phyloP scores from a whole-genome alignment of 2,329 filamentous ascomycete genomes.

The Aspergillus arachidicola region DNA sequence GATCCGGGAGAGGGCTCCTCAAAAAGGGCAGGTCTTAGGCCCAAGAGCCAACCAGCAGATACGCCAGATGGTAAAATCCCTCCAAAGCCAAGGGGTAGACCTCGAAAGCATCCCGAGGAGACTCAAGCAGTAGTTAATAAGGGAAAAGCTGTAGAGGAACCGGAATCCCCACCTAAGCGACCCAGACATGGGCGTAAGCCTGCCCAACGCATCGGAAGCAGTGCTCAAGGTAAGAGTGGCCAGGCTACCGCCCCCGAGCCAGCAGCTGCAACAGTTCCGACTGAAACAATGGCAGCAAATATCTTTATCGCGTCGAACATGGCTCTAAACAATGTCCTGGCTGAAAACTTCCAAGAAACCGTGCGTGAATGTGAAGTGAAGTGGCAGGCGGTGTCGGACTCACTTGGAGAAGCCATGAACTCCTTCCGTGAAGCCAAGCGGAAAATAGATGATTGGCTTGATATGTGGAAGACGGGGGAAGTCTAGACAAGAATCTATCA shows the following conservation, averaged over 20 bases:
- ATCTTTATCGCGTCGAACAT: background rate
- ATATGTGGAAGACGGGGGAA: background rate
- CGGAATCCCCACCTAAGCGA: background rate
- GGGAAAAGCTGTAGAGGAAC: background rate
- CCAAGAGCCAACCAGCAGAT: background rate
- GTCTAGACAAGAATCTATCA: background rate
- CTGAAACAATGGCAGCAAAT: background rate
- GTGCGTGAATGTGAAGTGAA: slow-evolving; percentile 55
- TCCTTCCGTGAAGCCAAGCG: slow-evolving; percentile 13
- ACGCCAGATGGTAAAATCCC: background rate
- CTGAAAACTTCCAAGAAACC: background rate
- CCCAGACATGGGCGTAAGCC: background rate
- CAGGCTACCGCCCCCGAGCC: background rate
- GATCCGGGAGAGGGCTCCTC: background rate
- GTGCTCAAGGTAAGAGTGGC: background rate
- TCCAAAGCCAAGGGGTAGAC: background rate
- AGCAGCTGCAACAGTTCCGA: background rate
- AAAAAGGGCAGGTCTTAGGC: background rate
- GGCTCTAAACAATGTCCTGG: background rate
- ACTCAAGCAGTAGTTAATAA: background rate
- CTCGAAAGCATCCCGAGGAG: background rate
- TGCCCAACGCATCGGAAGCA: background rate
- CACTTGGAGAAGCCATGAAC: slow-evolving; percentile 14
- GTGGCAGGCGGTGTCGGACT: slow-evolving; percentile 49
- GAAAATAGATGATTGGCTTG: slow-evolving; percentile 25